Evolutionary conservation across 2,329 filamentous ascomycete genomes (phyloP).

Genomic region (Alternaria alternata): DNA sequence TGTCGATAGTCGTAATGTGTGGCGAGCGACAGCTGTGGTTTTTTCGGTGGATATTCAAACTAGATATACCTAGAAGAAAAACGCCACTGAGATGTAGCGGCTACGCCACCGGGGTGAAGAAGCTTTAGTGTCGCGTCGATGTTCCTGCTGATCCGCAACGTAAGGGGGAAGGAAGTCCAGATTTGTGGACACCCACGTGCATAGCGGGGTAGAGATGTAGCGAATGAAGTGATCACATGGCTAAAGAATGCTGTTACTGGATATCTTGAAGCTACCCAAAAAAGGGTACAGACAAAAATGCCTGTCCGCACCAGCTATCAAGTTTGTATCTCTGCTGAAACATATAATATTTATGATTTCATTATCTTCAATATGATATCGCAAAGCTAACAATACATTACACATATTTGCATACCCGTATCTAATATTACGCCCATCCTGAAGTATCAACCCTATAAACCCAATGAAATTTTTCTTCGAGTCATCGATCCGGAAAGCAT

Average conservation of each 20-base stretch:
- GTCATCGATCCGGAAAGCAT: neutral
- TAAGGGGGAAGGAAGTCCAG: too few species aligned
- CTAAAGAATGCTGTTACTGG: too few species aligned
- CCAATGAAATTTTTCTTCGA: neutral
- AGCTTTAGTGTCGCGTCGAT: too few species aligned
- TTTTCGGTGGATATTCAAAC: too few species aligned
- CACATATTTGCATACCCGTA: neutral
- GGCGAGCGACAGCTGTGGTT: too few species aligned
- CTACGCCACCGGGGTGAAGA: too few species aligned
- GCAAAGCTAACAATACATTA: neutral
- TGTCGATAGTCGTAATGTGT: too few species aligned
- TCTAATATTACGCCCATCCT: neutral
- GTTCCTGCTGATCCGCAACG: too few species aligned
- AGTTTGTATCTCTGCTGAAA: neutral
- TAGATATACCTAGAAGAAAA: fast-evolving
- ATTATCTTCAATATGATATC: neutral
- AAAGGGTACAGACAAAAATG: neutral
- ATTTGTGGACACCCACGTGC: neutral
- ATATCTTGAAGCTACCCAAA: too few species aligned
- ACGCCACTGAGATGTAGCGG: too few species aligned
- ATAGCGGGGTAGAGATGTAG: neutral
- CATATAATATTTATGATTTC: neutral
- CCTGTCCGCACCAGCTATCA: neutral
- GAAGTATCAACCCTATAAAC: neutral
- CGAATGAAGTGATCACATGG: fast-evolving